Base-by-base conservation (phyloP, 148 eudicot genomes). In the Diospyros lotus region DNA sequence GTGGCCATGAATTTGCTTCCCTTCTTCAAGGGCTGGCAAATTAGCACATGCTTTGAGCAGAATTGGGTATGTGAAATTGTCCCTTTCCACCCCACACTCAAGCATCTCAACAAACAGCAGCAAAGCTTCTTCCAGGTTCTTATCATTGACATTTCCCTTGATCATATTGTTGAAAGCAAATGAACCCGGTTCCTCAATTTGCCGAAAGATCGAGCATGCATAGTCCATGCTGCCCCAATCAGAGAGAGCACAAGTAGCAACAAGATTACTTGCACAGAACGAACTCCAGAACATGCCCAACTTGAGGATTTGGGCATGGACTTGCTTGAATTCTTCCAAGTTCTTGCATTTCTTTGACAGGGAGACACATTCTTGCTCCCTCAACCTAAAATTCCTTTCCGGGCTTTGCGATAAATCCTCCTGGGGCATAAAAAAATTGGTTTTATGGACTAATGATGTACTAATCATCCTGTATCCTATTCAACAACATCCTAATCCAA, bases 11-110 rank as follows among this genome's bases (percentile, higher is more conserved):
- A 85, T 68, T 63, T 80, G 79, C 56, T 45, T 64, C 44, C 91
- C 91, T 65, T 64, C 73, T 5, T 74, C 58, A 2, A 83, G 61
- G 55, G 75, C 80, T 13, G 69, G 74, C 75, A 85, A 69, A 45
- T 68, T 68, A 76, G 86, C 78, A 78, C 89, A 88, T 54, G 85
- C 85, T 62, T 88, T 88, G 6, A 85, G 71, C 50, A 77, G 80
- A 79, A 80, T 69, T 54, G 91, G 89, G 79, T 83, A 83, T 39
- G 89, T 83, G 51, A 79, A 87, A 70, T 81, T 87, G 80, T 85
- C 89, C 43, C 87, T 82, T 6, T 41, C 67, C 60, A 73, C 74
- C 9, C 83, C 87, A 46, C 63, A 64, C 41, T 82, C 73, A 63
- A 85, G 82, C 88, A 87, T 87, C 12, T 83, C 83, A 45, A 55